Percentiles rank a stretch among this genome's conserved stretches.
phyloP scores from a whole-genome alignment of 2,329 filamentous ascomycete species.

The Paradendryphiella salina region DNA sequence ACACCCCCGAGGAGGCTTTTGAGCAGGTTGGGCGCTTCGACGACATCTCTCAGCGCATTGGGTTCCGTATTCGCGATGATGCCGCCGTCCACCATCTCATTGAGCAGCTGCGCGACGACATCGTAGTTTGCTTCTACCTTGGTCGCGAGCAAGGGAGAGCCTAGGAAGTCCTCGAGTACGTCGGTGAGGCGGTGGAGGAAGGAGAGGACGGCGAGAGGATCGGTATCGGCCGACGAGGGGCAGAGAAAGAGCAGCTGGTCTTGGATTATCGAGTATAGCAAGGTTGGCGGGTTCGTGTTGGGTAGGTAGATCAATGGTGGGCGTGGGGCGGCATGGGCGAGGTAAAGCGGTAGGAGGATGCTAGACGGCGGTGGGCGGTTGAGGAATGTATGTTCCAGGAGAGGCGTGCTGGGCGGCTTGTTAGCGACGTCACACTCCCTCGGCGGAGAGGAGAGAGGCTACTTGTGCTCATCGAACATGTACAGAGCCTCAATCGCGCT shows the following conservation, averaged over 20 bases:
- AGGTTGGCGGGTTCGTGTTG: slow-evolving; percentile 78
- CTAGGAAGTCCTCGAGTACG: slow-evolving; percentile 90
- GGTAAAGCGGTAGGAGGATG: slow-evolving; percentile 81
- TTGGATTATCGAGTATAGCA: slow-evolving; percentile 86
- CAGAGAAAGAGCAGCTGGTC: slow-evolving; percentile 84
- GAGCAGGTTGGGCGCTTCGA: slow-evolving; percentile 89
- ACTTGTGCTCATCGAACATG: slow-evolving; percentile 97
- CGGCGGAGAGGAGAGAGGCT: slow-evolving; percentile 36
- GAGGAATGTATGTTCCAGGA: slow-evolving; percentile 88
- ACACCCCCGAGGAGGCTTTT: slow-evolving; percentile 88
- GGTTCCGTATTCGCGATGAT: slow-evolving; percentile 88
- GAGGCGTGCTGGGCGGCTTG: slow-evolving; percentile 64
- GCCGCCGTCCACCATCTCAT: slow-evolving; percentile 95
- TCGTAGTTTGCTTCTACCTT: slow-evolving; percentile 92
- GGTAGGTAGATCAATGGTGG: slow-evolving; percentile 86
- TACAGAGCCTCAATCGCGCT: slow-evolving; percentile 91
- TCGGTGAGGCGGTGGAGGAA: slow-evolving; percentile 94
- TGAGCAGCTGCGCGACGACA: slow-evolving; percentile 87
- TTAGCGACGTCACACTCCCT: slow-evolving; percentile 9
- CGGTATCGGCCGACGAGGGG: slow-evolving; percentile 81
- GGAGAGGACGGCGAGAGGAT: slow-evolving; percentile 87
- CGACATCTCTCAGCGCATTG: slow-evolving; percentile 86
- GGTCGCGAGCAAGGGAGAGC: slow-evolving; percentile 78
- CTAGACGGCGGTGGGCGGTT: slow-evolving; percentile 76
- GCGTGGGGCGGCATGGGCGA: slow-evolving; percentile 76